phyloP scores from a whole-genome alignment of 2,329 filamentous ascomycete species.

The Clathrospora elynae region DNA sequence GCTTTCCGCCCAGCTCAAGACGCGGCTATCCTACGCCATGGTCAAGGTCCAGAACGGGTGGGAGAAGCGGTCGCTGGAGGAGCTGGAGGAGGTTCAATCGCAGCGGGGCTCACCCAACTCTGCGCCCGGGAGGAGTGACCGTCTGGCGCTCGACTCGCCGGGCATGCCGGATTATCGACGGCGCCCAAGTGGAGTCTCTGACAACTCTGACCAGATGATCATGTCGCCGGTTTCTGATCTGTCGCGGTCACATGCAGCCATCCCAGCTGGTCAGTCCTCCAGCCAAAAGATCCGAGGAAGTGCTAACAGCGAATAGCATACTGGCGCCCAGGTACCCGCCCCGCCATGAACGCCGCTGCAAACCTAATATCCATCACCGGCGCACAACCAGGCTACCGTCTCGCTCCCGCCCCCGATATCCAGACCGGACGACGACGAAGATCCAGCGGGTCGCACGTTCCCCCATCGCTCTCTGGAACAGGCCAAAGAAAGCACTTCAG shows the following conservation, averaged over 20 bases:
- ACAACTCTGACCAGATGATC: slow-evolving; percentile 43
- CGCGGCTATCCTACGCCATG: slow-evolving; percentile 89
- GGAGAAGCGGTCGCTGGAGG: slow-evolving; percentile 77
- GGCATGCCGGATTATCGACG: slow-evolving; percentile 32
- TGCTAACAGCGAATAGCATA: slow-evolving; percentile 24
- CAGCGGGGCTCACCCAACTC: slow-evolving; percentile 67
- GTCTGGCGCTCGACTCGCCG: slow-evolving; percentile 40
- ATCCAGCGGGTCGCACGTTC: slow-evolving; percentile 40
- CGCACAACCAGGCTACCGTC: slow-evolving; percentile 27
- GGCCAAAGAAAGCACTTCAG: slow-evolving; percentile 42
- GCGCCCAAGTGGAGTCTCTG: slow-evolving; percentile 45
- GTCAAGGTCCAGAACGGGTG: slow-evolving; percentile 87
- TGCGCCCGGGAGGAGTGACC: slow-evolving; percentile 57
- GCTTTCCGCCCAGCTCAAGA: slow-evolving; percentile 78
- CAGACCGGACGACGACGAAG: slow-evolving; percentile 43
- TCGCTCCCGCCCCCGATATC: slow-evolving; percentile 45
- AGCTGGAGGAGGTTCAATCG: slow-evolving; percentile 76
- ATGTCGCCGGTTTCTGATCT: slow-evolving; percentile 42
- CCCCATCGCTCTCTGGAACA: slow-evolving; percentile 39
- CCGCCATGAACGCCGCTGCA: slow-evolving; percentile 34
- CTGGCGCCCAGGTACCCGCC: slow-evolving; percentile 36
- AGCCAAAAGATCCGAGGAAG: not conserved
- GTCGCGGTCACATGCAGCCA: slow-evolving; percentile 28
- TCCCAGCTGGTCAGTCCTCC: slow-evolving; percentile 31
- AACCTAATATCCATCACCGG: slow-evolving; percentile 38